A percentile compares a stretch with the other conserved stretches of the same genome.
Conservation (phyloP, 2,329 filamentous ascomycete genomes). For the Penicillium sp. region DNA sequence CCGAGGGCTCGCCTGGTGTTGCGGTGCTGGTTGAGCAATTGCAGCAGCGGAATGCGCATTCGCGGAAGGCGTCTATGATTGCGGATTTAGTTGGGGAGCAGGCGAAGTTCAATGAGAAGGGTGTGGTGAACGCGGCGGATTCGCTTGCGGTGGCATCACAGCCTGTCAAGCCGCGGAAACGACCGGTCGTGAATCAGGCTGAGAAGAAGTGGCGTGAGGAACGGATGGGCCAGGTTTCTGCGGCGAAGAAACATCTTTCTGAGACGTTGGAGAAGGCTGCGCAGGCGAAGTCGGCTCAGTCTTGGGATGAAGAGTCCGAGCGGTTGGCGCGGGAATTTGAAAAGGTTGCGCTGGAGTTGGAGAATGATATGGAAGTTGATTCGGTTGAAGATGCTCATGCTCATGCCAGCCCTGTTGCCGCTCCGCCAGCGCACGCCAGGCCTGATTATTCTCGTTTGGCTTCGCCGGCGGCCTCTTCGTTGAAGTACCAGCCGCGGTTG, state of each 20-base stretch:
- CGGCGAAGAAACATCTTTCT: slow-evolving; percentile 40
- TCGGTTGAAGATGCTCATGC: not conserved
- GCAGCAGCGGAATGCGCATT: slow-evolving; percentile 35
- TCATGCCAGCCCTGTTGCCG: not conserved
- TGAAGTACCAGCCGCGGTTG: slow-evolving; percentile 43
- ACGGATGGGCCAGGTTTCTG: slow-evolving; percentile 36
- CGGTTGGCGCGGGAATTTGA: slow-evolving; percentile 47
- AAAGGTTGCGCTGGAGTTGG: slow-evolving; percentile 48
- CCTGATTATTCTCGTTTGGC: slow-evolving; percentile 7
- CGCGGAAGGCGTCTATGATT: slow-evolving; percentile 39
- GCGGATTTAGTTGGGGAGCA: slow-evolving; percentile 31
- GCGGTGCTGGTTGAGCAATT: slow-evolving; percentile 48
- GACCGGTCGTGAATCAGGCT: slow-evolving; percentile 46
- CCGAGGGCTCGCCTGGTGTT: slow-evolving; percentile 31
- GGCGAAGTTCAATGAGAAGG: slow-evolving; percentile 9
- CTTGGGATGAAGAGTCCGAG: slow-evolving; percentile 49
- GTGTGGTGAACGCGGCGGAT: slow-evolving; percentile 14
- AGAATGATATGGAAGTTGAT: slow-evolving; percentile 35
- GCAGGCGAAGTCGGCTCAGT: slow-evolving; percentile 34
- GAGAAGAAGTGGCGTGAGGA: slow-evolving; percentile 45
- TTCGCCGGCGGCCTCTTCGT: slow-evolving; percentile 28
- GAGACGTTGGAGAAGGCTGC: slow-evolving; percentile 43
- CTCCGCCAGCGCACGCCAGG: not conserved
- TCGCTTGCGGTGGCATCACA: not conserved
- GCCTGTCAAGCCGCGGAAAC: slow-evolving; percentile 36